A percentile compares a stretch with the other conserved stretches of the same genome.
phyloP scores from a whole-genome alignment of 768 basidiomycete species.

The Lepiota venenata region DNA sequence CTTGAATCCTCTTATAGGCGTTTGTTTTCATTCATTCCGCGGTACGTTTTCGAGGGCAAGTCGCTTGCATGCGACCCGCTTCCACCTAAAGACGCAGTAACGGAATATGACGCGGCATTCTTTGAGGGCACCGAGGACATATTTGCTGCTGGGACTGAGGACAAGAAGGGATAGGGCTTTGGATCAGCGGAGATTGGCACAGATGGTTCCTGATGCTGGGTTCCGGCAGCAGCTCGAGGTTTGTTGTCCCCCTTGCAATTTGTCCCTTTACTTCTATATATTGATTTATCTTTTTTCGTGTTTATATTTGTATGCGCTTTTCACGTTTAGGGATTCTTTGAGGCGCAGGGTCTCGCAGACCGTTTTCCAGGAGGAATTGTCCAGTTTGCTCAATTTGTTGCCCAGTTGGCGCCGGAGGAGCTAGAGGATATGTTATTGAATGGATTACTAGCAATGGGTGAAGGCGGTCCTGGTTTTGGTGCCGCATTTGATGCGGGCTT shows the following conservation, averaged over 20 bases:
- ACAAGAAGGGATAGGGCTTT: constrained; percentile 39
- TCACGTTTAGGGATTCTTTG: constrained; percentile 51
- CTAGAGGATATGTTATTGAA: constrained; percentile 57
- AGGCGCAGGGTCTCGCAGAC: constrained; percentile 50
- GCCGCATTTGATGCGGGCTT: constrained; percentile 15
- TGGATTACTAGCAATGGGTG: constrained; percentile 32
- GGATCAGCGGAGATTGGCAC: constrained; percentile 52
- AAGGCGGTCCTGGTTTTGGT: constrained; percentile 23
- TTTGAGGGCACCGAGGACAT: constrained; percentile 64
- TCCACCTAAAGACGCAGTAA: constrained; percentile 62
- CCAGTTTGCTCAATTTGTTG: constrained; percentile 57
- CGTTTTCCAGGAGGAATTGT: constrained; percentile 65
- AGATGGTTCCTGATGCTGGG: constrained; percentile 54
- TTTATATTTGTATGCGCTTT: too few species aligned
- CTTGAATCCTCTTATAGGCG: constrained; percentile 57
- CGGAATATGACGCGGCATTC: constrained; percentile 68
- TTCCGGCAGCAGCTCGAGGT: constrained; percentile 59
- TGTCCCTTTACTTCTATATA: constrained; percentile 6
- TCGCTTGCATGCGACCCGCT: constrained; percentile 83
- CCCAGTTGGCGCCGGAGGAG: constrained; percentile 52
- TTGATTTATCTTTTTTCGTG: too few species aligned
- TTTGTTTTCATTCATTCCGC: constrained; percentile 72
- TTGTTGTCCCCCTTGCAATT: constrained; percentile 1
- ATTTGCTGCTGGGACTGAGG: constrained; percentile 32
- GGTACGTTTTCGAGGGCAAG: constrained; percentile 44